A percentile compares a stretch with the other conserved stretches of the same genome.
Evolutionary conservation across 139 green algal species (phyloP).

Genomic region (Eudorina sp.): DNA sequence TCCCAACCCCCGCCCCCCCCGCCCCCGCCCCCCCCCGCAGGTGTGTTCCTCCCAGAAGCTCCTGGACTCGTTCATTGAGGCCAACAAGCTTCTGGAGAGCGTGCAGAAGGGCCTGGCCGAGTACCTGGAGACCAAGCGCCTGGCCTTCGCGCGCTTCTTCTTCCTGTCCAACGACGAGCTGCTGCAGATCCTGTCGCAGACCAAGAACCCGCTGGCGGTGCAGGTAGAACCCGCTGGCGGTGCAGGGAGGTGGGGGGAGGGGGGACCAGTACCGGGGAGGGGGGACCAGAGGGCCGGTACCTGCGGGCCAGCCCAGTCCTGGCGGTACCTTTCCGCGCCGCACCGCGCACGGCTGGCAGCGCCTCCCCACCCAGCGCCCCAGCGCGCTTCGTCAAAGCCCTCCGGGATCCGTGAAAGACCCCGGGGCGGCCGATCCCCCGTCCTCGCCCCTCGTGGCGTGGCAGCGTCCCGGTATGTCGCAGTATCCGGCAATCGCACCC

Average conservation of each 20-base stretch:
- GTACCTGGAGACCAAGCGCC: constrained; percentile 86
- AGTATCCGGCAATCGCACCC: too few species aligned
- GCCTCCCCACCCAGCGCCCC: not conserved
- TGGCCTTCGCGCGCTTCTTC: constrained; percentile 85
- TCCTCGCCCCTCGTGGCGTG: too few species aligned
- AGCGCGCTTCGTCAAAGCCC: not conserved
- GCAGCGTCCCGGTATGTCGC: too few species aligned
- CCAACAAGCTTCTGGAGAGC: constrained; percentile 79
- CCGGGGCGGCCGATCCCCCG: too few species aligned
- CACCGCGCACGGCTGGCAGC: not conserved
- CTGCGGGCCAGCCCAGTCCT: too few species aligned
- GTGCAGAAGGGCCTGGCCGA: constrained; percentile 82
- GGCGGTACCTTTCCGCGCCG: too few species aligned
- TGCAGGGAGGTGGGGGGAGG: too few species aligned
- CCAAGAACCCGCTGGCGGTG: constrained; percentile 82
- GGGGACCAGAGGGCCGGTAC: too few species aligned
- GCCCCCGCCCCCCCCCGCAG: constrained; percentile 35
- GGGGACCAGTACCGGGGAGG: too few species aligned
- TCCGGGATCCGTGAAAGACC: too few species aligned
- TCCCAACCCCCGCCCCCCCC: too few species aligned
- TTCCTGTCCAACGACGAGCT: constrained; percentile 92
- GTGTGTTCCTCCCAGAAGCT: constrained; percentile 73
- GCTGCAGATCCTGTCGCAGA: constrained; percentile 84
- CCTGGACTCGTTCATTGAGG: constrained; percentile 75
- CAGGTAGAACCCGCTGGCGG: too few species aligned